phyloP scores from a whole-genome alignment of 352 stramenopile species.

The Globisporangium alternatum region DNA sequence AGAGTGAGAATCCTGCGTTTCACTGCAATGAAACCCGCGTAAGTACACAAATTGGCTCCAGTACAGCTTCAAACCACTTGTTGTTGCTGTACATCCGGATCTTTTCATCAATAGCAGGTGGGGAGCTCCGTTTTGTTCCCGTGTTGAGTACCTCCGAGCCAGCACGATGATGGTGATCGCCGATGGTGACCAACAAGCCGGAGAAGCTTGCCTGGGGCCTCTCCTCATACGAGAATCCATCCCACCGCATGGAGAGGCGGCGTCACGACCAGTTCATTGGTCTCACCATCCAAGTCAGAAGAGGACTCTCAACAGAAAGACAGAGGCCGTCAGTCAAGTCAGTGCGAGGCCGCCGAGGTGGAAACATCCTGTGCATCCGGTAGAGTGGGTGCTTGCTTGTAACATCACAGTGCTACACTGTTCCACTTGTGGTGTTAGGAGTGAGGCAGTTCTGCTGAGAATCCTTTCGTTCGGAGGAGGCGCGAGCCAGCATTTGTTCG shows the following conservation, averaged over 20 bases:
- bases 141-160: too few species aligned
- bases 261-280: neutral
- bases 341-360: neutral
- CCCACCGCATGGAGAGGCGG: neutral
- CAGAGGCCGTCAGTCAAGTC: neutral
- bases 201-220: neutral
- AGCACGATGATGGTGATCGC: too few species aligned
- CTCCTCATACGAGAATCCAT: neutral
- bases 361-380: constrained; percentile 18
- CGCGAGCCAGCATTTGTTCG: neutral
- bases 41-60: too few species aligned
- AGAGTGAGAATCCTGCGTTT: too few species aligned
- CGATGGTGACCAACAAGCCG: neutral
- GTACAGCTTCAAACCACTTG: too few species aligned
- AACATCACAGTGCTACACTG: too few species aligned
- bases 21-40: too few species aligned
- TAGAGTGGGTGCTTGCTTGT: neutral
- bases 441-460: too few species aligned
- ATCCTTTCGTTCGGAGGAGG: neutral
- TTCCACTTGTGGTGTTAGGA: too few species aligned
- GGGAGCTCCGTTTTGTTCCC: too few species aligned
- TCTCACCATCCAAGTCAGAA: neutral
- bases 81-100: too few species aligned
- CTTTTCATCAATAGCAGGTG: too few species aligned
- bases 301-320: neutral